These are phyloP conservation scores for Yamadazyma spencermartinsiae DNA, from an alignment of 1,139 yeast species.

Conservation along the genomic window DNA sequence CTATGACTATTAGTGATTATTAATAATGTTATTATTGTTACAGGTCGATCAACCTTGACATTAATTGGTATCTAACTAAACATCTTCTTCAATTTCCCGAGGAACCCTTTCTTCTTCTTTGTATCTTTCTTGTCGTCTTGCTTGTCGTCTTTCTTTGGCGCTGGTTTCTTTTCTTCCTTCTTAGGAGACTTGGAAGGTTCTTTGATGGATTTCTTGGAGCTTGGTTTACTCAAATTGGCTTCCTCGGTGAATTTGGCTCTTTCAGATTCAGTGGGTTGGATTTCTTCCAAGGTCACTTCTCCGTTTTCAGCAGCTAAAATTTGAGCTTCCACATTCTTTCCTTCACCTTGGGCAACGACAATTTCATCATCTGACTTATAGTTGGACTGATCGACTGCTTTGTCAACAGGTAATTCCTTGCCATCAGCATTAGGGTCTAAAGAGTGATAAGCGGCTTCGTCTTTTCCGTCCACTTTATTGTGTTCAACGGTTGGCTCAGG, in stretches of 20 bases:
- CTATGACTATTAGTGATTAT: neutral
- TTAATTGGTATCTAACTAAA: slow-evolving; percentile 24
- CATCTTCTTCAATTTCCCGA: slow-evolving; percentile 48
- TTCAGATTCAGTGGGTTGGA: slow-evolving; percentile 43
- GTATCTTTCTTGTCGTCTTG: slow-evolving; percentile 24
- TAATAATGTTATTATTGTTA: too few relatives aligned
- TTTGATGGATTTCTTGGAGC: slow-evolving; percentile 10
- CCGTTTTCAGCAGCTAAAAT: slow-evolving; percentile 39
- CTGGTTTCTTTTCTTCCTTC: slow-evolving; percentile 6
- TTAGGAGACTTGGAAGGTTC: slow-evolving; percentile 3
- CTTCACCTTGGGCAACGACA: slow-evolving; percentile 40
- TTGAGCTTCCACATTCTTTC: slow-evolving; percentile 35
- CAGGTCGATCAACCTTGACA: neutral
- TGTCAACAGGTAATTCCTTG: slow-evolving; percentile 26
- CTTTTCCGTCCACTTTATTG: slow-evolving; percentile 9
- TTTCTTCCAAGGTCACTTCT: slow-evolving; percentile 44
- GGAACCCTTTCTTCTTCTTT: slow-evolving; percentile 48
- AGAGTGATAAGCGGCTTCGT: slow-evolving; percentile 23
- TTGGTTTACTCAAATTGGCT: slow-evolving; percentile 24
- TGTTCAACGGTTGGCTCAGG: slow-evolving; percentile 3
- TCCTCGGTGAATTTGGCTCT: slow-evolving; percentile 34
- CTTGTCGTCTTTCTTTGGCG: slow-evolving; percentile 8
- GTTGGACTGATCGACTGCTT: slow-evolving; percentile 19
- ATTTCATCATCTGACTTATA: slow-evolving; percentile 34
- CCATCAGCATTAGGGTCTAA: slow-evolving; percentile 35